These are phyloP conservation scores for Hibiscus syriacus DNA, from an alignment of 345 rosid species.

Conservation along the genomic window DNA sequence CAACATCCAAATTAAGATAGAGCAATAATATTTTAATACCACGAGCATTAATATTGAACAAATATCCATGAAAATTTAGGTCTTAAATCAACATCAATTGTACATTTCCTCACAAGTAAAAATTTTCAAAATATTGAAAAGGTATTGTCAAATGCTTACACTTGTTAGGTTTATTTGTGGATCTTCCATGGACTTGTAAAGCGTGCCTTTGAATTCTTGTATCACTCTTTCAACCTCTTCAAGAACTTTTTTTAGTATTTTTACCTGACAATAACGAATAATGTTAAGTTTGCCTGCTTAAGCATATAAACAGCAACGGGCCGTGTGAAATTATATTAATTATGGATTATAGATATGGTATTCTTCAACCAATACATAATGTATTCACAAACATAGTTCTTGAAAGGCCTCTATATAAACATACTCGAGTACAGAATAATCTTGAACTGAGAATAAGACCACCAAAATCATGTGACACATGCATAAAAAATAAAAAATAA, in stretches of 20 bases:
- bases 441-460: not conserved
- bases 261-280: constrained; percentile 56
- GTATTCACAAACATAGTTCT: not conserved
- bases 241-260: constrained; percentile 87
- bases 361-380: not conserved
- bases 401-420: not conserved
- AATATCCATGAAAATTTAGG: not conserved
- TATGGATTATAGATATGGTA: not conserved
- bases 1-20: not conserved
- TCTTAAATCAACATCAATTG: not conserved
- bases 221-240: constrained; percentile 98
- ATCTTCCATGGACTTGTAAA: constrained; percentile 96
- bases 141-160: constrained; percentile 33
- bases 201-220: constrained; percentile 89
- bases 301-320: not conserved
- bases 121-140: constrained; percentile 7
- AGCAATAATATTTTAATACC: not conserved
- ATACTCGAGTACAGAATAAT: not conserved
- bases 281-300: not conserved
- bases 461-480: not conserved
- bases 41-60: not conserved
- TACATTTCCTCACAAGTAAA: not conserved
- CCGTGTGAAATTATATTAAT: not conserved
- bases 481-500: not conserved
- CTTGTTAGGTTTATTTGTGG: constrained; percentile 80